Conservation (phyloP, 2,329 filamentous ascomycete species). For the Exophiala oligosperma region DNA sequence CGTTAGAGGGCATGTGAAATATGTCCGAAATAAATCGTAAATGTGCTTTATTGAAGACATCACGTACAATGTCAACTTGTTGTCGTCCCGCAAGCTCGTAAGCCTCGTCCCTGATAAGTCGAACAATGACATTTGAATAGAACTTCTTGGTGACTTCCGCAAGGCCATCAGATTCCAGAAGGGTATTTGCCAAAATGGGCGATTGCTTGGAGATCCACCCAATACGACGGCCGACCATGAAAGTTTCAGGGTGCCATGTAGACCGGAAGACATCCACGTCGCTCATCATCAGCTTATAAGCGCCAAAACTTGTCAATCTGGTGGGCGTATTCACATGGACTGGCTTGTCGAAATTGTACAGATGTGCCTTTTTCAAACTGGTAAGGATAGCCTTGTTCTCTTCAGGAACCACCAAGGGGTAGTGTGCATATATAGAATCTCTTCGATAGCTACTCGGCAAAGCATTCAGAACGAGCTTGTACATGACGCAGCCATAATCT, state of each 20-base stretch:
- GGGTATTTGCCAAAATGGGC: conserved; percentile 5
- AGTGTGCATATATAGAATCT: conserved; percentile 51
- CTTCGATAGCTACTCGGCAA: conserved; percentile 50
- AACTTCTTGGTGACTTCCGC: conserved; percentile 47
- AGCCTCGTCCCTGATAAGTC: conserved; percentile 44
- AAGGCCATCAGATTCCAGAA: conserved; percentile 36
- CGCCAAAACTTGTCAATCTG: conserved; percentile 45
- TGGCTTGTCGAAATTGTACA: conserved; percentile 42
- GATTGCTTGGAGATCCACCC: background rate
- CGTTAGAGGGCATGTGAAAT: conserved; percentile 56
- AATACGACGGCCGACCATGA: background rate
- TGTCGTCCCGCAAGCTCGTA: conserved; percentile 47
- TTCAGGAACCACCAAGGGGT: conserved; percentile 49
- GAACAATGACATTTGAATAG: conserved; percentile 35
- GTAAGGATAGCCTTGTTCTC: conserved; percentile 47
- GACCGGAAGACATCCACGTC: conserved; percentile 5
- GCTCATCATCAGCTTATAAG: conserved; percentile 38
- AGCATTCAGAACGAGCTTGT: conserved; percentile 51
- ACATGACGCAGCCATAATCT: conserved; percentile 51
- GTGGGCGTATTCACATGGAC: conserved; percentile 31
- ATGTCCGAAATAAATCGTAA: conserved; percentile 56
- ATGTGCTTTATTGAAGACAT: conserved; percentile 54
- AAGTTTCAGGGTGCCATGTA: conserved; percentile 4
- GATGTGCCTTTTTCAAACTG: conserved; percentile 39
- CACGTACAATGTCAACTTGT: conserved; percentile 51